Percentiles rank a stretch among this genome's conserved stretches.
Evolutionary conservation across 108 stramenopile species (phyloP).

Genomic region (Fistulifera pelliculosa): DNA sequence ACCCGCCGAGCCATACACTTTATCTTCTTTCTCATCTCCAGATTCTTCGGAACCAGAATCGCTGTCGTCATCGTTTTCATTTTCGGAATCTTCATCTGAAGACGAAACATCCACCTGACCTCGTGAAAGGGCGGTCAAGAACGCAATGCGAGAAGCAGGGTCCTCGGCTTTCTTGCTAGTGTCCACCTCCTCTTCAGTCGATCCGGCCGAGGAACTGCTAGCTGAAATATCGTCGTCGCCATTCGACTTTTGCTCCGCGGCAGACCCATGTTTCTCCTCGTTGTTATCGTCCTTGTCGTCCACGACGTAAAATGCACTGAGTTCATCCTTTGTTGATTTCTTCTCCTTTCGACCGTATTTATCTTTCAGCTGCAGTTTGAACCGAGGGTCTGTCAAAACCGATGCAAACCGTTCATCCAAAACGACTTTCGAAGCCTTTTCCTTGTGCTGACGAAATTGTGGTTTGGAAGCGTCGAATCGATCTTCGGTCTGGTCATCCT

Average conservation of each 20-base stretch:
- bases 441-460: conserved; percentile 5
- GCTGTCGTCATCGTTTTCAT: conserved; percentile 27
- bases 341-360: conserved; percentile 55
- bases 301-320: conserved; percentile 45
- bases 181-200: conserved; percentile 5
- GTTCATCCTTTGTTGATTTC: conserved; percentile 34
- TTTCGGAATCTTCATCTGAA: conserved; percentile 36
- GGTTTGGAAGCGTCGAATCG: conserved; percentile 3
- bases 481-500: too few species aligned
- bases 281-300: conserved; percentile 17
- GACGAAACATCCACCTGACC: conserved; percentile 77
- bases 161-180: conserved; percentile 28
- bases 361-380: conserved; percentile 51
- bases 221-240: conserved; percentile 4
- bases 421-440: conserved; percentile 31
- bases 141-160: conserved; percentile 82
- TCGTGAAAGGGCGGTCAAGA: conserved; percentile 86
- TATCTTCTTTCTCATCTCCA: conserved; percentile 36
- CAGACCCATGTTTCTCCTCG: conserved; percentile 17
- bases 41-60: conserved; percentile 29
- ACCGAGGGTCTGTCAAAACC: conserved; percentile 66
- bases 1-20: conserved; percentile 54
- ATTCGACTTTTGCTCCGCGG: conserved; percentile 8
- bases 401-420: conserved; percentile 82
- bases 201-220: not conserved